These are phyloP conservation scores for Lactarius sanguifluus DNA, from an alignment of 768 basidiomycete genomes.

Conservation along the genomic window DNA sequence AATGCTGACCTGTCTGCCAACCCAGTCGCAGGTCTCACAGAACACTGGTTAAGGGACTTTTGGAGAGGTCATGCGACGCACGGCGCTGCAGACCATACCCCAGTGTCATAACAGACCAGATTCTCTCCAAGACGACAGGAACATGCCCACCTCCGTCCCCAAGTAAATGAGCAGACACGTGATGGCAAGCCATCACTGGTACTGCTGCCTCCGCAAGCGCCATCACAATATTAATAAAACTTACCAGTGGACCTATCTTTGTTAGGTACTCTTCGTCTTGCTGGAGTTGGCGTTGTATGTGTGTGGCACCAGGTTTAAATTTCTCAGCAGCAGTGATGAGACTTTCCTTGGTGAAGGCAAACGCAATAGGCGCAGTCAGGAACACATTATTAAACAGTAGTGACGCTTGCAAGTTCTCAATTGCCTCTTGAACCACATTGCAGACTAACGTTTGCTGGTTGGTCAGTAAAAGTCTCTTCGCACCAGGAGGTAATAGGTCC, in stretches of 20 bases:
- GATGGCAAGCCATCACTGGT: too few relatives aligned
- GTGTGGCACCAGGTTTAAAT: not conserved
- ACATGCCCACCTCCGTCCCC: constrained; percentile 15
- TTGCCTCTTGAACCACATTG: not conserved
- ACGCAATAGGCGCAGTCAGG: not conserved
- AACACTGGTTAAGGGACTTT: constrained; percentile 29
- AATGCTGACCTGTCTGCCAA: too few relatives aligned
- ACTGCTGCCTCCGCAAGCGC: too few relatives aligned
- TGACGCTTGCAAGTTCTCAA: not conserved
- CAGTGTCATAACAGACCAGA: constrained; percentile 35
- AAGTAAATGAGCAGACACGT: too few relatives aligned
- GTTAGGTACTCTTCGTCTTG: too few relatives aligned
- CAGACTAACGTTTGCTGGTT: not conserved
- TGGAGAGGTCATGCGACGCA: constrained; percentile 34
- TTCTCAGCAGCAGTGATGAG: not conserved
- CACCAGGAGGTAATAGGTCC: not conserved
- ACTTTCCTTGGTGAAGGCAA: not conserved
- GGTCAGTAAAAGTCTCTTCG: not conserved
- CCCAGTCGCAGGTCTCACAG: constrained; percentile 39
- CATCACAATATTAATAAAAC: too few relatives aligned
- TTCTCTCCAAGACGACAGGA: constrained; percentile 27
- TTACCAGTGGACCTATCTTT: too few relatives aligned
- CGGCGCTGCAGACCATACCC: constrained; percentile 39
- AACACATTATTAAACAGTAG: not conserved
- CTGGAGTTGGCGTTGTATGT: too few relatives aligned